Evolutionary conservation across 495 filamentous ascomycete species (phyloP).

Genomic region (Aspergillus nanangensis): DNA sequence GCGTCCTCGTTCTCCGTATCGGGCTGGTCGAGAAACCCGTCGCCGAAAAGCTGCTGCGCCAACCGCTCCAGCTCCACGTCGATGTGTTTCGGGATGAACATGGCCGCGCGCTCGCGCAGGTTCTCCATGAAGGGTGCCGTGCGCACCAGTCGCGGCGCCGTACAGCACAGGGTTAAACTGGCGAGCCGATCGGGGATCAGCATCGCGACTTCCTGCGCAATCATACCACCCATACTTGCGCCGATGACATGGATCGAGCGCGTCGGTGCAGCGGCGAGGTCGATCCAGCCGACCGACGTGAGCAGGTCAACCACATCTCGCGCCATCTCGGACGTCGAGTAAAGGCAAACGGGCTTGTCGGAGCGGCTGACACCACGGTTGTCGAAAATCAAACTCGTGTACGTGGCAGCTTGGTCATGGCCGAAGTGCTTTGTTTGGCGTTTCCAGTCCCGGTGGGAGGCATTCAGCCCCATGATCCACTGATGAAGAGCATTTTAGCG

Average conservation of each 20-base stretch:
- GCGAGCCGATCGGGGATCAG: constrained; percentile 59
- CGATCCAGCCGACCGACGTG: constrained; percentile 50
- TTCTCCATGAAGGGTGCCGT: constrained; percentile 58
- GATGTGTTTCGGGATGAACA: constrained; percentile 61
- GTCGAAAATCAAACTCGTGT: constrained; percentile 70
- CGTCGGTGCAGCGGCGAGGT: constrained; percentile 55
- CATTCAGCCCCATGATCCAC: constrained; percentile 31
- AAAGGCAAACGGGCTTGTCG: constrained; percentile 59
- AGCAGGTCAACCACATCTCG: constrained; percentile 61
- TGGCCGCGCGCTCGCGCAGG: constrained; percentile 57
- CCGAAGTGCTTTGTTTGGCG: constrained; percentile 73
- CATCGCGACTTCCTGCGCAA: constrained; percentile 72
- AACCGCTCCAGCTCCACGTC: constrained; percentile 52
- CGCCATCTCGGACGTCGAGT: constrained; percentile 49
- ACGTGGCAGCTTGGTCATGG: constrained; percentile 56
- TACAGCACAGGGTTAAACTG: constrained; percentile 62
- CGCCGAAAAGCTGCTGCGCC: constrained; percentile 56
- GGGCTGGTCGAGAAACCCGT: constrained; percentile 52
- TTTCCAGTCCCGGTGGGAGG: constrained; percentile 56
- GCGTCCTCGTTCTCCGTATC: constrained; percentile 50
- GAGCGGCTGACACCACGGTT: constrained; percentile 69
- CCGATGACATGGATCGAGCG: constrained; percentile 67
- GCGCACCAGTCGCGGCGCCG: constrained; percentile 66
- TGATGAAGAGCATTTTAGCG: neutral
- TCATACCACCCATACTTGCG: constrained; percentile 81